Percentiles rank a stretch among this genome's conserved stretches.
Conservation (phyloP, 192 early-diverging fungal genomes). For the Coemansia javaensis region DNA sequence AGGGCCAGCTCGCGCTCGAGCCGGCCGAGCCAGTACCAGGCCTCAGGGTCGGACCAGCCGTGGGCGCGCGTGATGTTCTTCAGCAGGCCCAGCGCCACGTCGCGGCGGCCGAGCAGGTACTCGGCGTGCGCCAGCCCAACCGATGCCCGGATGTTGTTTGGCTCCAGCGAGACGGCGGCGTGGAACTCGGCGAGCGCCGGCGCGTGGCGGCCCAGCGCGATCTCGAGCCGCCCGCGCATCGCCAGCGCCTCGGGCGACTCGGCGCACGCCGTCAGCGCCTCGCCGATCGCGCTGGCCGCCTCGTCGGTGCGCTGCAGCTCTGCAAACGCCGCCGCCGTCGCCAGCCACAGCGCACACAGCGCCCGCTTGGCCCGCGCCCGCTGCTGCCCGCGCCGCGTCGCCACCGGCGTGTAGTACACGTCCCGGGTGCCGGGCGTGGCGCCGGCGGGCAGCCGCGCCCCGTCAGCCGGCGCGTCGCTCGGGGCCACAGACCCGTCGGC, state of each 20-base stretch:
- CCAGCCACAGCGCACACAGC: constrained; percentile 43
- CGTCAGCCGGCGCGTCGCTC: constrained; percentile 20
- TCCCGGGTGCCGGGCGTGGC: constrained; percentile 6
- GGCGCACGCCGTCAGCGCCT: constrained; percentile 43
- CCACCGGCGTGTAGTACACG: constrained; percentile 37
- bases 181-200: constrained; percentile 46
- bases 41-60: constrained; percentile 51
- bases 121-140: constrained; percentile 43
- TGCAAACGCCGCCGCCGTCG: constrained; percentile 29
- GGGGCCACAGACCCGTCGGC: constrained; percentile 12
- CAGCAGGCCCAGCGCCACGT: constrained; percentile 45
- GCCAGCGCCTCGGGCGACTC: constrained; percentile 45
- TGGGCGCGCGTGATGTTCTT: constrained; percentile 47
- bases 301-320: constrained; percentile 32
- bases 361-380: constrained; percentile 28
- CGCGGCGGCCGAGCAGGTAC: constrained; percentile 36
- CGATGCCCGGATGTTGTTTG: constrained; percentile 36
- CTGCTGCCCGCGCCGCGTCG: constrained; percentile 24
- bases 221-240: constrained; percentile 40
- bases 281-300: constrained; percentile 25
- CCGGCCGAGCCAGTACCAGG: constrained; percentile 49
- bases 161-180: constrained; percentile 40
- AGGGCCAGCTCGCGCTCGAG: constrained; percentile 45
- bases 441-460: neutral
- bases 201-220: constrained; percentile 16